Evolutionary conservation across 116 monocot species (phyloP).

Genomic region (Papilionanthe hybrid): DNA sequence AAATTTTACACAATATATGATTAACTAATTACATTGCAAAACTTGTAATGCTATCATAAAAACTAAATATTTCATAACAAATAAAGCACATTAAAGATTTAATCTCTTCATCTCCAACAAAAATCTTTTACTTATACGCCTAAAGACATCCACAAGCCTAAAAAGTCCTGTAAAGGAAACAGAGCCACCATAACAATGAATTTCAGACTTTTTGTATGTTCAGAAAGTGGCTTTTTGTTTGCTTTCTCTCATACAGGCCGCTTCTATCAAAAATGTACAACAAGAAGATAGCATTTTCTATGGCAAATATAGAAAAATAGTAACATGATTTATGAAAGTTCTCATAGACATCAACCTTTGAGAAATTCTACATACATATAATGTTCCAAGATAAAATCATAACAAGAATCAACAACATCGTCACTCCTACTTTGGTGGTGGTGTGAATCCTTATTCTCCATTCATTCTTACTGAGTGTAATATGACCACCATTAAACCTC

Average conservation of each 20-base stretch:
- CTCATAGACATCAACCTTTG: neutral
- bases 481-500: neutral
- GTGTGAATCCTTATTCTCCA: neutral
- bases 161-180: too few relatives aligned
- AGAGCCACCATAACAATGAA: neutral
- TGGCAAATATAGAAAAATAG: neutral
- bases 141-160: too few relatives aligned
- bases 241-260: neutral
- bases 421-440: neutral
- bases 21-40: too few relatives aligned
- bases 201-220: neutral
- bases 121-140: too few relatives aligned
- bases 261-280: neutral
- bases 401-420: neutral
- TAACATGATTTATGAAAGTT: neutral
- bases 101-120: too few relatives aligned
- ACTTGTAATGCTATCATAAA: too few relatives aligned
- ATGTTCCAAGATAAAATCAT: neutral
- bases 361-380: neutral
- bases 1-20: too few relatives aligned
- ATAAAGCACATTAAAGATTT: too few relatives aligned
- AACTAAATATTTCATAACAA: too few relatives aligned
- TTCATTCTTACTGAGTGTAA: neutral
- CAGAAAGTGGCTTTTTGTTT: neutral
- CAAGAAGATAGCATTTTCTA: neutral